Percentiles rank a stretch among this genome's conserved stretches.
These are phyloP conservation scores for Conticribra guillardii DNA, from an alignment of 108 stramenopile species.

Conservation along the genomic window DNA sequence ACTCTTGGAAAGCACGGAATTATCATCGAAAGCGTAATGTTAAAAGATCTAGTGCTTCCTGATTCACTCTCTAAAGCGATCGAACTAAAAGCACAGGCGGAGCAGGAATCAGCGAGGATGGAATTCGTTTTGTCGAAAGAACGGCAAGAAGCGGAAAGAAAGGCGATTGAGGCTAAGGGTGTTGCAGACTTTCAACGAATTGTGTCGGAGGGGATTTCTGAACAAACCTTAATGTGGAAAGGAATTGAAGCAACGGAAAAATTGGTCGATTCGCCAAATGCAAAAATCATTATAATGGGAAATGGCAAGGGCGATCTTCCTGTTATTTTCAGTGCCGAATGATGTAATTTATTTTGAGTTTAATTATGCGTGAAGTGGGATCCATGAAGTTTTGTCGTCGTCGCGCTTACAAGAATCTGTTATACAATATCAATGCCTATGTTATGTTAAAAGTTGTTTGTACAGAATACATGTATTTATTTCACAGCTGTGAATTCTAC, in stretches of 20 bases:
- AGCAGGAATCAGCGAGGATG: conserved; percentile 57
- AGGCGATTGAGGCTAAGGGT: conserved; percentile 59
- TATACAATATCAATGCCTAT: too few relatives aligned
- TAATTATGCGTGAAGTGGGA: too few relatives aligned
- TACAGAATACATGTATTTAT: too few relatives aligned
- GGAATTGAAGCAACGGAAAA: conserved; percentile 64
- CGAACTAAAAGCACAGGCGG: conserved; percentile 55
- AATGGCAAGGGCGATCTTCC: conserved; percentile 49
- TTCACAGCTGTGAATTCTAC: too few relatives aligned
- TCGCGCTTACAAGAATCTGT: too few relatives aligned
- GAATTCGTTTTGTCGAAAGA: conserved; percentile 57
- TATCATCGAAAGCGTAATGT: conserved; percentile 56
- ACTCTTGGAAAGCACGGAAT: conserved; percentile 54
- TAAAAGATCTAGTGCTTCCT: conserved; percentile 53
- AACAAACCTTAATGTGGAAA: conserved; percentile 50
- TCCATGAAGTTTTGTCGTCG: too few relatives aligned
- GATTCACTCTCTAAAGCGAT: conserved; percentile 43
- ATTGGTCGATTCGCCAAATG: conserved; percentile 42
- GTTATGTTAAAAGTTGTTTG: too few relatives aligned
- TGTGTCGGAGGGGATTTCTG: conserved; percentile 50
- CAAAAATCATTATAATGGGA: conserved; percentile 61
- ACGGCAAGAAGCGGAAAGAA: conserved; percentile 53
- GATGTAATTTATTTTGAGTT: too few relatives aligned
- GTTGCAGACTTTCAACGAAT: conserved; percentile 65
- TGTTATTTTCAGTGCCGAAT: too few relatives aligned